Evolutionary conservation across 352 stramenopile genomes (phyloP), one percentile per base, ranked within the genome.

Genomic region (Globisporangium apiculatum): DNA sequence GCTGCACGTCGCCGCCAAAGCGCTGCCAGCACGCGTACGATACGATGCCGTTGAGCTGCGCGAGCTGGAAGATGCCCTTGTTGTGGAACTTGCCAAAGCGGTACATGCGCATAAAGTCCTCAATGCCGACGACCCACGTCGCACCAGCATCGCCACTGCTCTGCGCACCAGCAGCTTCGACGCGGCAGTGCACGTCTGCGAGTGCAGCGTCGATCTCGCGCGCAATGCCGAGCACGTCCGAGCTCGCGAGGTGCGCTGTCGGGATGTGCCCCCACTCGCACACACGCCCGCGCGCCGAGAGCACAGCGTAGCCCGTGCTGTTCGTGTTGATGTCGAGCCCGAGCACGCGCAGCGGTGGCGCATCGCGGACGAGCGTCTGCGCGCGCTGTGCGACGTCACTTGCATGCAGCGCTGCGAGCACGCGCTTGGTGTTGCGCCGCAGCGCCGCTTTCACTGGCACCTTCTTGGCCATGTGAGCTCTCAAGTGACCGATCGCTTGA

Each of bases 91-190:
- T 61, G 0, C 85, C 85, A 15, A 79, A 76, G 56, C 74, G 71
- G 66, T 88, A 94, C 75, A 87, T 88, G 52, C 83, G 76, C 74
- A 94, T 81, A 58, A 93, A 94, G 43, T 87, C 85, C 68, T 94
- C 85, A 53, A 94, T 87, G 53, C 85, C 85, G 43, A 94, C 81
- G 52, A 68, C 53, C 85, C 85, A 94, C 49, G 48, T 17, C 7
- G 52, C 31, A 14, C 31, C 18, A 24, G 45, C 45, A 24, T 24
- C 18, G 2, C 18, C 18, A 24, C 2, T 24, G 18, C 18, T 24
- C 18, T 24, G 18, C 7, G 52, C n/a, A 14, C 31, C 18, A 31
- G 24, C 24, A 3, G 24, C 24, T 31, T 3, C 3, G 24, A 31
- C 24, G 18, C 61, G 61, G 2, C 48, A 38, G 11, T 74, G 65